A percentile compares a stretch with the other conserved stretches of the same genome.
Conservation (phyloP, 2,329 filamentous ascomycete genomes). For the Escovopsis weberi region DNA sequence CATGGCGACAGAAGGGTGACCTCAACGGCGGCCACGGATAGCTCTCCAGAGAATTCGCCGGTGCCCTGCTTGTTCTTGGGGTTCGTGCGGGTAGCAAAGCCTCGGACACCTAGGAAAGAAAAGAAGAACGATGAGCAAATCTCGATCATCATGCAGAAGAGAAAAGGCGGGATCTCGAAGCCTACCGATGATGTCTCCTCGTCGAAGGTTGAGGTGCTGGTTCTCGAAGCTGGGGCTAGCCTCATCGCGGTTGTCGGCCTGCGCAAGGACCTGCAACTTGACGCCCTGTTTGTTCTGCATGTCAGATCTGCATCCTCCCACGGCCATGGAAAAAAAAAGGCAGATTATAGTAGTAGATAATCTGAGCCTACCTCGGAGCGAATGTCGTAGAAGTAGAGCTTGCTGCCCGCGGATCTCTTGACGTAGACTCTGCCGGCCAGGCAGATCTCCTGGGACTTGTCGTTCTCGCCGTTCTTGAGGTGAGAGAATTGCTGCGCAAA, state of each 20-base stretch:
- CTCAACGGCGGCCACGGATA: conserved; percentile 85
- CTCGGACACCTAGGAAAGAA: conserved; percentile 11
- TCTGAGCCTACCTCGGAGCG: conserved; percentile 19
- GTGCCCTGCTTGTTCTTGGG: conserved; percentile 79
- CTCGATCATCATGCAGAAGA: too few relatives aligned
- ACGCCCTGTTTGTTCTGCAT: conserved; percentile 27
- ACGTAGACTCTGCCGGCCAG: conserved; percentile 82
- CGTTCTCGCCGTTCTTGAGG: conserved; percentile 77
- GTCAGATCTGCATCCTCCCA: background rate
- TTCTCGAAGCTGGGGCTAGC: conserved; percentile 57
- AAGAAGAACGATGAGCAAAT: too few relatives aligned
- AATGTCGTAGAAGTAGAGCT: conserved; percentile 79
- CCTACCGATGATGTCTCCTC: conserved; percentile 79
- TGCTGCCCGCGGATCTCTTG: conserved; percentile 66
- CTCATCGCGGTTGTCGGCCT: conserved; percentile 62
- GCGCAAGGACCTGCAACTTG: conserved; percentile 84
- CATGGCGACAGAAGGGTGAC: conserved; percentile 79
- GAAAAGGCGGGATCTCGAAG: background rate
- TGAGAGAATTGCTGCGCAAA: conserved; percentile 65
- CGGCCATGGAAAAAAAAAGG: background rate
- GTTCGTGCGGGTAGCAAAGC: conserved; percentile 45
- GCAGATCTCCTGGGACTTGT: conserved; percentile 59
- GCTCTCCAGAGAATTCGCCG: conserved; percentile 54
- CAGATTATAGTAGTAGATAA: background rate
- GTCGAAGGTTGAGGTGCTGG: conserved; percentile 77